phyloP scores from a whole-genome alignment of 2,329 filamentous ascomycete genomes.

The Blastomyces parvus region DNA sequence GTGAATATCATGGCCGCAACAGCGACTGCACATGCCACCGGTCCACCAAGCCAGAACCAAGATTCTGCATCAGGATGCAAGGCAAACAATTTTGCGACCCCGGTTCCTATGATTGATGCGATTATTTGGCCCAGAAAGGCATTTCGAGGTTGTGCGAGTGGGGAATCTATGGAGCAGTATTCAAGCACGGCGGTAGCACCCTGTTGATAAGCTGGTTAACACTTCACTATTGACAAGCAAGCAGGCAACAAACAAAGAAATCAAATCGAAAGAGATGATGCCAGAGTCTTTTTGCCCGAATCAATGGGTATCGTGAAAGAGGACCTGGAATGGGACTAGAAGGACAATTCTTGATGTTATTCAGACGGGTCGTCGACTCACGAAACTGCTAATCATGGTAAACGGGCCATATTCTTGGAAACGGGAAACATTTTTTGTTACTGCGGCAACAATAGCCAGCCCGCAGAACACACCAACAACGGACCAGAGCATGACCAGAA shows the following conservation, averaged over 20 bases:
- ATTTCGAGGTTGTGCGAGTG: slow-evolving; percentile 64
- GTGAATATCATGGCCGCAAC: slow-evolving; percentile 59
- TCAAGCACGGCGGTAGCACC: slow-evolving; percentile 68
- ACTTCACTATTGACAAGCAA: background rate
- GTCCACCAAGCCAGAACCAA: slow-evolving; percentile 55
- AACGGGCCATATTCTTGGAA: slow-evolving; percentile 48
- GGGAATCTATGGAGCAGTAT: slow-evolving; percentile 62
- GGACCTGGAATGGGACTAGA: background rate
- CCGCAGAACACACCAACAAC: slow-evolving; percentile 56
- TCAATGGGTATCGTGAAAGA: background rate
- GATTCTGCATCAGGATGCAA: slow-evolving; percentile 39
- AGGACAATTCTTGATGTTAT: background rate
- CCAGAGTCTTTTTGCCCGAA: background rate
- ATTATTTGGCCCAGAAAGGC: slow-evolving; percentile 58
- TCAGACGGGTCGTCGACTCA: slow-evolving; percentile 35
- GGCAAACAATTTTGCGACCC: slow-evolving; percentile 56
- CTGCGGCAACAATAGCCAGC: slow-evolving; percentile 50
- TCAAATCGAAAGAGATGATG: background rate
- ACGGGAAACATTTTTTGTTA: slow-evolving; percentile 45
- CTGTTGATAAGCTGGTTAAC: slow-evolving; percentile 29
- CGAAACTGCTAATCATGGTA: slow-evolving; percentile 60
- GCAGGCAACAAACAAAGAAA: background rate
- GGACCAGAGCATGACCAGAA: slow-evolving; percentile 53
- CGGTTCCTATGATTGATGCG: slow-evolving; percentile 51
- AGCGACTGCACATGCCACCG: slow-evolving; percentile 54